Percentiles rank a stretch among this genome's conserved stretches.
Evolutionary conservation across 1,284 basidiomycete species (phyloP).

Genomic region (Malassezia cuniculi): DNA sequence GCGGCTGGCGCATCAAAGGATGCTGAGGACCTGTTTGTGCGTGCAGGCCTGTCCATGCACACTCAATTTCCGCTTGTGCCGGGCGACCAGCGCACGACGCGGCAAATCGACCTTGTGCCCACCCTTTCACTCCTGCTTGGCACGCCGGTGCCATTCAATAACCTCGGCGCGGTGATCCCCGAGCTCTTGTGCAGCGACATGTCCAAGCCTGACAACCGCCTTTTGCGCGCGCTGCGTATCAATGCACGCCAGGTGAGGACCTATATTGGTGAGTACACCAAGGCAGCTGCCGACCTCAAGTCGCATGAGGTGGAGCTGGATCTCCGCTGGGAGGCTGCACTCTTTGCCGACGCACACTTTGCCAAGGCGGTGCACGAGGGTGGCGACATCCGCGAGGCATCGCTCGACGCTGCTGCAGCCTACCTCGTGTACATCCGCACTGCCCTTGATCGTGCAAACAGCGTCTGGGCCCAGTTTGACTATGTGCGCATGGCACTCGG

Average conservation of each 20-base stretch:
- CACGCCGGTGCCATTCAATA: slow-evolving; percentile 86
- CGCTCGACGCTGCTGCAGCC: slow-evolving; percentile 17
- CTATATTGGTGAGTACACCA: slow-evolving; percentile 64
- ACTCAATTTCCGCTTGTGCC: too few species aligned
- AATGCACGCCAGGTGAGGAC: slow-evolving; percentile 65
- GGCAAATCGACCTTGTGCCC: slow-evolving; percentile 90
- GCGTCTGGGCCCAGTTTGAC: slow-evolving; percentile 91
- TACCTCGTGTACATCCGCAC: slow-evolving; percentile 53
- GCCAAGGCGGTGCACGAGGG: slow-evolving; percentile 16
- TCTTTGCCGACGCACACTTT: slow-evolving; percentile 21
- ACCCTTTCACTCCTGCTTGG: slow-evolving; percentile 81
- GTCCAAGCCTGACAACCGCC: slow-evolving; percentile 30
- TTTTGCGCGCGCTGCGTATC: slow-evolving; percentile 56
- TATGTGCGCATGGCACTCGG: slow-evolving; percentile 61
- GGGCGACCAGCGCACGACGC: too few species aligned
- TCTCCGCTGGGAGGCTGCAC: slow-evolving; percentile 19
- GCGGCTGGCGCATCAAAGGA: too few species aligned
- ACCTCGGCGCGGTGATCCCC: slow-evolving; percentile 77
- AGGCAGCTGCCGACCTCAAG: slow-evolving; percentile 55
- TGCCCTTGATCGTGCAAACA: slow-evolving; percentile 60
- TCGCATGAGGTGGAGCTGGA: slow-evolving; percentile 38
- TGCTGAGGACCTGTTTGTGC: too few species aligned
- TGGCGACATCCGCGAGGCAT: slow-evolving; percentile 11
- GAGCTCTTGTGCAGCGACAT: slow-evolving; percentile 57
- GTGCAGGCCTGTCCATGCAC: too few species aligned